A percentile compares a stretch with the other conserved stretches of the same genome.
phyloP scores from a whole-genome alignment of 2,329 filamentous ascomycete species.

The Cyphellophora attinorum region DNA sequence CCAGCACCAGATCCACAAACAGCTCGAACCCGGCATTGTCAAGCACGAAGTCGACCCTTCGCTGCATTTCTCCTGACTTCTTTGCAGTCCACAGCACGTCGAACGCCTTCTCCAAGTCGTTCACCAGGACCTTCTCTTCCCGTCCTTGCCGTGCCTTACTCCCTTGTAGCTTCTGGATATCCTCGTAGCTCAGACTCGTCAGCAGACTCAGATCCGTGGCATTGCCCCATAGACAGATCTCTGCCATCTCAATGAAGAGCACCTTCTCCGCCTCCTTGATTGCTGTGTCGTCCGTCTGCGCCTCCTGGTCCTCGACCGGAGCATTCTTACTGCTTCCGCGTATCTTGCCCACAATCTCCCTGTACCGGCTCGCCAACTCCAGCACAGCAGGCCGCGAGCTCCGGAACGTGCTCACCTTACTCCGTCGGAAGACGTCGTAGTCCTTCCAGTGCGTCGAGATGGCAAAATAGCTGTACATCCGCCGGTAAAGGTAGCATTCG shows the following conservation, averaged over 20 bases:
- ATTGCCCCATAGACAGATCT: slow-evolving; percentile 26
- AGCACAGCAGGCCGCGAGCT: slow-evolving; percentile 19
- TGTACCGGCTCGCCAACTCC: slow-evolving; percentile 19
- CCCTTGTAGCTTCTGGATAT: slow-evolving; percentile 93
- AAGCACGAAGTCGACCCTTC: slow-evolving; percentile 84
- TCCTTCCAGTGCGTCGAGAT: slow-evolving; percentile 72
- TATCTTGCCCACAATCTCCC: slow-evolving; percentile 17
- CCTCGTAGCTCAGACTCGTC: slow-evolving; percentile 40
- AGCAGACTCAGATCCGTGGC: slow-evolving; percentile 24
- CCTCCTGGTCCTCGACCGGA: slow-evolving; percentile 21
- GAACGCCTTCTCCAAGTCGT: slow-evolving; percentile 70
- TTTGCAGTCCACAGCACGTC: slow-evolving; percentile 56
- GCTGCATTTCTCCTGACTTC: slow-evolving; percentile 53
- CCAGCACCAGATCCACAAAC: slow-evolving; percentile 87
- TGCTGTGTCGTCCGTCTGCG: slow-evolving; percentile 28
- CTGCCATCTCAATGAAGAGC: slow-evolving; percentile 24
- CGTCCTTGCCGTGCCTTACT: slow-evolving; percentile 74
- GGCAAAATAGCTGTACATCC: slow-evolving; percentile 69
- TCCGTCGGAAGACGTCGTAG: slow-evolving; percentile 41
- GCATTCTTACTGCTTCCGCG: slow-evolving; percentile 30
- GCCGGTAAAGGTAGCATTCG: slow-evolving; percentile 87
- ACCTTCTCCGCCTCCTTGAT: slow-evolving; percentile 28
- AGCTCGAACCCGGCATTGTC: slow-evolving; percentile 97
- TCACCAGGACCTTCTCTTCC: slow-evolving; percentile 85
- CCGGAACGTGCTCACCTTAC: slow-evolving; percentile 22